Evolutionary conservation across 768 basidiomycete genomes (phyloP), one percentile per base, ranked within the genome.

Genomic region (Tricholoma furcatifolium): DNA sequence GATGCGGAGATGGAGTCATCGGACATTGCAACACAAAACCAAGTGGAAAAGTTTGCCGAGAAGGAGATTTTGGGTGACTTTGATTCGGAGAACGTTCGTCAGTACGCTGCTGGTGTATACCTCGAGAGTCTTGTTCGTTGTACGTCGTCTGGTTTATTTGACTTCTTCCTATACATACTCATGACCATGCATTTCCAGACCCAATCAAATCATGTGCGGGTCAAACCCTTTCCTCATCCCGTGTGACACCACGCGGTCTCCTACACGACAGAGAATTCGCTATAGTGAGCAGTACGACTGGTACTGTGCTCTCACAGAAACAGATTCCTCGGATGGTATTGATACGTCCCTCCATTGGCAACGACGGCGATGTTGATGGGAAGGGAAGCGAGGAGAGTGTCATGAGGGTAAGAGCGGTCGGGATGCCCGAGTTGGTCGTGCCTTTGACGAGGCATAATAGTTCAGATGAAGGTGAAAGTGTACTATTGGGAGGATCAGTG

Each of bases 201-300:
- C 57, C 57, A 5, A 58, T 58, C 31, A 58, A 58, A 45, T 58
- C 57, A 6, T 58, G 57, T 41, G 57, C 50, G 7, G 57, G 57
- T 14, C 53, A 58, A 27, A 4, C 36, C 14, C 17, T 58, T 10
- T 24, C 38, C 11, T 55, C 53, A 7, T 51, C 50, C 15, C 24
- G 11, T 5, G 24, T 58, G 18, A 58, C 53, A n/a, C 18, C 31
- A 12, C 21, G 47, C 11, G 57, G 57, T 11, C 50, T 58, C 11
- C 41, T 55, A 8, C 43, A 55, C 17, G 57, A 58, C 21, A 50
- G 57, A 18, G 57, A 58, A 35, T 58, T 58, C 23, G 50, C 51
- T 31, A 47, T 55, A 14, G 39, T 58, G 18, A 42, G 49, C 15
- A 58, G 51, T 24, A 39, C 50, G 17, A 49, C 50, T 4, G 53